phyloP scores from a whole-genome alignment of 1,284 basidiomycete genomes.

The Singerocomus rubriflavus region DNA sequence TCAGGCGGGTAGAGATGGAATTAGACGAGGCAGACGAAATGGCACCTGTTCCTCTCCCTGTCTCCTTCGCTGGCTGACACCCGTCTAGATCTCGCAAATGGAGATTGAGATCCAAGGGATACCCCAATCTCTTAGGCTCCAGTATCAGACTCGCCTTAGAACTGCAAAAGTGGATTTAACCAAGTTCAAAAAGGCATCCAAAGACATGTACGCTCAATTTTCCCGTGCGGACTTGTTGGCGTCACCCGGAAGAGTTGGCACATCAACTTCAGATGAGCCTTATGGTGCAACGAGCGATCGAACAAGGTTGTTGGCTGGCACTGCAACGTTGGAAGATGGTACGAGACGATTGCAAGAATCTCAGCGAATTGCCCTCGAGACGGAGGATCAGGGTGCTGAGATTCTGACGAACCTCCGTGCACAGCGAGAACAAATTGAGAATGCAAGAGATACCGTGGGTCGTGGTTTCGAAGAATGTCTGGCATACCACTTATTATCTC shows the following conservation, averaged over 20 bases:
- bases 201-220: constrained; percentile 56
- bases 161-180: constrained; percentile 71
- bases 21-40: constrained; percentile 99
- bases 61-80: constrained; percentile 7
- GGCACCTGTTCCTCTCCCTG: constrained; percentile 42
- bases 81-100: constrained; percentile 89
- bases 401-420: constrained; percentile 83
- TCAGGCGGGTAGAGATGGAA: constrained; percentile 91
- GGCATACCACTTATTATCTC: constrained; percentile 9
- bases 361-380: constrained; percentile 92
- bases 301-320: constrained; percentile 76
- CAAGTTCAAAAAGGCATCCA: constrained; percentile 75
- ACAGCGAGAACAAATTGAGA: constrained; percentile 95
- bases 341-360: constrained; percentile 83
- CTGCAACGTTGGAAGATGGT: constrained; percentile 73
- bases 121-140: constrained; percentile 76
- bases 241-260: constrained; percentile 41
- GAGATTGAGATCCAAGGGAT: constrained; percentile 98
- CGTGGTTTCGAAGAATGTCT: background rate
- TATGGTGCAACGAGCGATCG: constrained; percentile 69
- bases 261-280: constrained; percentile 74
- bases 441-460: constrained; percentile 84
- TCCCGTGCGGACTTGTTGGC: constrained; percentile 60
- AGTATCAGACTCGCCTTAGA: constrained; percentile 72
- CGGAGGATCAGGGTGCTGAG: constrained; percentile 92